phyloP scores from a whole-genome alignment of 768 basidiomycete species.

The Podaxis sp. region DNA sequence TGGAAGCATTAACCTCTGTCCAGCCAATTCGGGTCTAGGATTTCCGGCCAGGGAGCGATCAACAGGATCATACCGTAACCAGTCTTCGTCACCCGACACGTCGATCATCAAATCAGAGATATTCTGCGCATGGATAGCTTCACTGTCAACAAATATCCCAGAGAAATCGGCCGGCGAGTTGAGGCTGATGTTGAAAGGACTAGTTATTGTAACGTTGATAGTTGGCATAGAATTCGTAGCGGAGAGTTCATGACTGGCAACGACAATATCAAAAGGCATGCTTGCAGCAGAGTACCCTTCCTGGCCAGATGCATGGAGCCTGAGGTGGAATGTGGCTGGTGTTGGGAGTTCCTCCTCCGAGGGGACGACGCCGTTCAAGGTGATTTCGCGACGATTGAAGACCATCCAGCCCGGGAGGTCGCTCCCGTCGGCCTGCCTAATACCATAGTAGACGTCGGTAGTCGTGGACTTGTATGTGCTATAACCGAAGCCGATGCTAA shows the following conservation, averaged over 20 bases:
- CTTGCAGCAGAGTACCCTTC: slow-evolving; percentile 65
- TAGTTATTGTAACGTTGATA: slow-evolving; percentile 68
- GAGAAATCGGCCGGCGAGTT: slow-evolving; percentile 57
- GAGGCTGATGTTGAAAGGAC: slow-evolving; percentile 51
- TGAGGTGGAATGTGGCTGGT: slow-evolving; percentile 48
- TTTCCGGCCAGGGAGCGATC: slow-evolving; percentile 64
- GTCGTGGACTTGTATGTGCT: slow-evolving; percentile 52
- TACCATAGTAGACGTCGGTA: slow-evolving; percentile 59
- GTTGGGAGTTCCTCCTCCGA: slow-evolving; percentile 33
- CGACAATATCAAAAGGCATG: slow-evolving; percentile 62
- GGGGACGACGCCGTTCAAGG: slow-evolving; percentile 81
- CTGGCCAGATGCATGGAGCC: slow-evolving; percentile 69
- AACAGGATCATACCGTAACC: slow-evolving; percentile 60
- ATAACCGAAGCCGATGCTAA: slow-evolving; percentile 80
- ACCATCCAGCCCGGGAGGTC: slow-evolving; percentile 72
- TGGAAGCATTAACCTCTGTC: slow-evolving; percentile 43
- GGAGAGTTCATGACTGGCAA: slow-evolving; percentile 71
- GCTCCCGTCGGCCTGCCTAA: slow-evolving; percentile 65
- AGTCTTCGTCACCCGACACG: slow-evolving; percentile 49
- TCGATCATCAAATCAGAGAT: slow-evolving; percentile 60
- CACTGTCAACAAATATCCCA: slow-evolving; percentile 64
- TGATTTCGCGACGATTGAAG: slow-evolving; percentile 67
- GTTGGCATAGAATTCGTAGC: slow-evolving; percentile 49
- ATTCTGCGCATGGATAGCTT: slow-evolving; percentile 55
- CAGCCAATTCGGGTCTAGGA: slow-evolving; percentile 47